phyloP scores from a whole-genome alignment of 2,329 filamentous ascomycete species.

The Arthrobotrys sphaeroides region DNA sequence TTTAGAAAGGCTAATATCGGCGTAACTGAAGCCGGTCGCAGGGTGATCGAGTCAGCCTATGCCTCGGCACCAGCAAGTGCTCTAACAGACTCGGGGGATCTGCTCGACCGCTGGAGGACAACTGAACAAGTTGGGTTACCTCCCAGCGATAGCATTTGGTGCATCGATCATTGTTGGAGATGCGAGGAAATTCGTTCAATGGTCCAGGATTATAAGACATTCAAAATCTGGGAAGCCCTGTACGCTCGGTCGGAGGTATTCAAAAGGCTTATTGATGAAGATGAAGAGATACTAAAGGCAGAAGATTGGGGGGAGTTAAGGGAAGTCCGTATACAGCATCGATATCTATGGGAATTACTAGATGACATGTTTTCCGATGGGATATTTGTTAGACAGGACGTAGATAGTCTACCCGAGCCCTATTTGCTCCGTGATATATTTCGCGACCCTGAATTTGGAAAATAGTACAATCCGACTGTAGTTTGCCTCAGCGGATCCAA shows the following conservation, averaged over 20 bases:
- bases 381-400: slow-evolving; percentile 7
- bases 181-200: slow-evolving; percentile 6
- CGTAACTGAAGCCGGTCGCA: slow-evolving; percentile 3
- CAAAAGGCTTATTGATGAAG: slow-evolving; percentile 3
- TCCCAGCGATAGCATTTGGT: slow-evolving; percentile 7
- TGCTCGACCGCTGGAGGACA: slow-evolving; percentile 7
- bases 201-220: slow-evolving; percentile 7
- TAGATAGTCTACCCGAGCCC: slow-evolving; percentile 13
- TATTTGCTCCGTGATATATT: slow-evolving; percentile 12
- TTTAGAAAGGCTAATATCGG: slow-evolving; percentile 12
- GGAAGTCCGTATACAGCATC: not conserved
- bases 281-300: slow-evolving; percentile 4
- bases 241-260: slow-evolving; percentile 2
- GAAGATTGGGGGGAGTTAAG: not conserved
- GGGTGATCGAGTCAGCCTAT: slow-evolving; percentile 11
- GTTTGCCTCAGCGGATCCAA: not conserved
- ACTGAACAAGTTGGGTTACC: slow-evolving; percentile 8
- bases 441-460: slow-evolving; percentile 9
- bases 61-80: slow-evolving; percentile 5
- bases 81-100: slow-evolving; percentile 4
- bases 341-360: slow-evolving; percentile 9
- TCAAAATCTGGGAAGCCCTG: slow-evolving; percentile 10
- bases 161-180: slow-evolving; percentile 7
- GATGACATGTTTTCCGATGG: slow-evolving; percentile 3
- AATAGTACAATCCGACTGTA: slow-evolving; percentile 8